Conservation (phyloP, 1,139 yeast species). For the Yamadazyma pseudoaaseri region DNA sequence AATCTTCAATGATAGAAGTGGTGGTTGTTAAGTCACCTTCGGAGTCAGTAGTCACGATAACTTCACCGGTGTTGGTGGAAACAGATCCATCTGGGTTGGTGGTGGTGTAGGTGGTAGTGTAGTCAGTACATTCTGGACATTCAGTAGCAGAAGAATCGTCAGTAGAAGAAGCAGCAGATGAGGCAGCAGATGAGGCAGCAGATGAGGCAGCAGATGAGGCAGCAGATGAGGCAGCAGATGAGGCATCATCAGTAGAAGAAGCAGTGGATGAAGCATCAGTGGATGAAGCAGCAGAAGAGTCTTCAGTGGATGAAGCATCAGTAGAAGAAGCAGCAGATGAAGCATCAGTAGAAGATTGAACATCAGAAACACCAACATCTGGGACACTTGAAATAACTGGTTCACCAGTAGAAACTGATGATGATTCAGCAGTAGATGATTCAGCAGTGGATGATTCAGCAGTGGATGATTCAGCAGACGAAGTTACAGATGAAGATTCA, state of each 20-base stretch:
- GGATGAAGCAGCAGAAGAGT: constrained; percentile 5
- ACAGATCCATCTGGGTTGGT: constrained; percentile 6
- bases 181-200: constrained; percentile 8
- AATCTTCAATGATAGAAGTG: constrained; percentile 11
- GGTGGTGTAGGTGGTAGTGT: constrained; percentile 8
- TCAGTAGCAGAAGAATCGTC: constrained; percentile 5
- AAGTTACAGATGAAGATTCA: constrained; percentile 2
- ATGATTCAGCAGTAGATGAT: constrained; percentile 6
- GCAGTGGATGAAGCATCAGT: constrained; percentile 12
- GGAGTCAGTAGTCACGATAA: constrained; percentile 12
- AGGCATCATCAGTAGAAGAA: constrained; percentile 20
- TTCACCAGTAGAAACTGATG: constrained; percentile 5
- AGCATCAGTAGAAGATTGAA: constrained; percentile 6
- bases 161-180: constrained; percentile 3
- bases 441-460: constrained; percentile 3
- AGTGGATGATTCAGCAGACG: constrained; percentile 1
- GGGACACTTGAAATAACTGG: constrained; percentile 1
- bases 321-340: constrained; percentile 7
- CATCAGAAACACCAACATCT: constrained; percentile 5
- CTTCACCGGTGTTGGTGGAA: constrained; percentile 7
- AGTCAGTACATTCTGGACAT: constrained; percentile 12
- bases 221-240: constrained; percentile 21
- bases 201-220: constrained; percentile 19
- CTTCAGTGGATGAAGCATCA: constrained; percentile 6
- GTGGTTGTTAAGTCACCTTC: constrained; percentile 13